phyloP scores from a whole-genome alignment of 768 basidiomycete genomes.

The Phylloporus arenicola region DNA sequence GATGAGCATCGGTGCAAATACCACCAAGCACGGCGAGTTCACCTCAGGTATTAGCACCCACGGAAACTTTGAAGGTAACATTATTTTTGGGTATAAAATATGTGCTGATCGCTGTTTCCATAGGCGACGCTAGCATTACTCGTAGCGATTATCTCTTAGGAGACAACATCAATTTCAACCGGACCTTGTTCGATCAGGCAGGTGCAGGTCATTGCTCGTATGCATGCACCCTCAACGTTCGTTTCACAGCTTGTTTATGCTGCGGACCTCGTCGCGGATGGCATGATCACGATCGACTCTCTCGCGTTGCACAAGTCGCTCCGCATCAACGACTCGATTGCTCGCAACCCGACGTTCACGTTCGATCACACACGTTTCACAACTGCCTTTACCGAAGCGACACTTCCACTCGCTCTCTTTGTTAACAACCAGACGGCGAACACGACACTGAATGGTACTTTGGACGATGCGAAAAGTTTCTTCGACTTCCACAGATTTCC shows the following conservation, averaged over 20 bases:
- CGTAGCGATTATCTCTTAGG: slow-evolving; percentile 22
- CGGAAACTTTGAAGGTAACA: slow-evolving; percentile 20
- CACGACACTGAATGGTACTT: slow-evolving; percentile 11
- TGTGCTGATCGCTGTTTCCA: background rate
- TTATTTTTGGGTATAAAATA: background rate
- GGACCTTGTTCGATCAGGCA: slow-evolving; percentile 20
- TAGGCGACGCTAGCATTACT: slow-evolving; percentile 24
- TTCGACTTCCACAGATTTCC: slow-evolving; percentile 15
- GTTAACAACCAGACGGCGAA: slow-evolving; percentile 18
- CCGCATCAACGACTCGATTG: slow-evolving; percentile 23
- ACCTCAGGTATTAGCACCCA: slow-evolving; percentile 18
- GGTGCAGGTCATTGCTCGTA: background rate
- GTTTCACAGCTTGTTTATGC: slow-evolving; percentile 11
- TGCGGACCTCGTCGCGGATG: slow-evolving; percentile 15
- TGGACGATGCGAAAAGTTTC: slow-evolving; percentile 17
- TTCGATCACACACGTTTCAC: slow-evolving; percentile 15
- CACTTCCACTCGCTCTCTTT: slow-evolving; percentile 20
- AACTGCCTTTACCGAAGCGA: slow-evolving; percentile 18
- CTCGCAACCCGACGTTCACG: slow-evolving; percentile 17
- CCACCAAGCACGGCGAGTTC: slow-evolving; percentile 7
- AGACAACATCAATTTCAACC: slow-evolving; percentile 20
- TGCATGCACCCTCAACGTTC: background rate
- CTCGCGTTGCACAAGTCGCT: slow-evolving; percentile 14
- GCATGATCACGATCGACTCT: slow-evolving; percentile 18
- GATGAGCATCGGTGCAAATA: slow-evolving; percentile 23